Evolutionary conservation across 164 flowering plant species (phyloP), one percentile per base, ranked within the genome.

Genomic region (Kingdonia uniflora): DNA sequence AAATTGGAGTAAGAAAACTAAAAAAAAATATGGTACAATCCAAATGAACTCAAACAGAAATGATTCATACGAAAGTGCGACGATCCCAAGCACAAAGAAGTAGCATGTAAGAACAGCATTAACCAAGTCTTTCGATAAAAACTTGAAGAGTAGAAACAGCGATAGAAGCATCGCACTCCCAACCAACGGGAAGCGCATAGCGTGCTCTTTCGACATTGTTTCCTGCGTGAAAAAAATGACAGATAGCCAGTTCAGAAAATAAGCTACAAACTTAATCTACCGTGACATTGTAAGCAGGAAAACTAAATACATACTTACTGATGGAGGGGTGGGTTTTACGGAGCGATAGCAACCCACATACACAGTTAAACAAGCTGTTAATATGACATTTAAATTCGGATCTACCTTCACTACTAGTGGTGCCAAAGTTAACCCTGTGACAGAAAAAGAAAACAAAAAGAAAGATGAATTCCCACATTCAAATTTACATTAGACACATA

Each of bases 181-280:
- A 64, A 92, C 84, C 58, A 92, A 77, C 14, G 99, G 99, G 42
- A 88, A 92, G 26, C 97, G 82, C 95, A 92, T 86, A 2, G 97
- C 99, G 73, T 88, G 99, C 59, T 84, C 97, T 52, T 80, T 82
- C 23, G 99, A 92, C 99, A 92, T 92, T 2, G 95, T 88, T 66
- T 92, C 99, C 99, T 92, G 77, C 69, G 74, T 20, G 39, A 64
- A 42, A 35, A 48, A 55, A 29, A 1, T 49, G 5, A 46, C n/a
- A 54, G 23, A 42, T 14, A 60, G 8, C 25, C 24, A 26, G 17
- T 10, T 7, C 39, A 39, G 23, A 20, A 14, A 15, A 37, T 41
- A 39, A 23, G 35, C 11, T n/a, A 13, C 10, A 55, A 17, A 1
- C 8, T 42, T 25, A 24, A 2, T 1, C 7, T 40, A 23, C 44